Base-by-base conservation (phyloP, 371 early-diverging fungal species). In the Mucor piriformis region DNA sequence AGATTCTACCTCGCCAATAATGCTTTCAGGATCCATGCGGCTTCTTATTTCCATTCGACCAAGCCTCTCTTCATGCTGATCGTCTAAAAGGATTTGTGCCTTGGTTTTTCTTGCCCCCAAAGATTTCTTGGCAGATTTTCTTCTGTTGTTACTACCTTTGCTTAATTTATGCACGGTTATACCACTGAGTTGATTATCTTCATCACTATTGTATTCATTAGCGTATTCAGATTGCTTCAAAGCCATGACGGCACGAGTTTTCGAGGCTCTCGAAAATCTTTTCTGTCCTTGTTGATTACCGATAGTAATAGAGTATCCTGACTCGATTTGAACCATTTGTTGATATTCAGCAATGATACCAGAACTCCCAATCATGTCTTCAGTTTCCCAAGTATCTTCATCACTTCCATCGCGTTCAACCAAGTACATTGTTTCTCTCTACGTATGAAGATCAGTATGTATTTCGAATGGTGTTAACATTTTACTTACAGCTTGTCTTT, bases 231-330 rank as follows among this genome's bases (percentile, higher is more conserved):
- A 5, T 15, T 50, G 43, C 21, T 67, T 63, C 27, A 73, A 35
- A n/a, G 67, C 65, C 24, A 74, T 40, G 6, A 73, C 50, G 20
- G 72, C 75, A 40, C 76, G 69, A 2, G 61, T 64, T 57, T 75
- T 75, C 5, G 72, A 73, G 15, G 49, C 16, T 23, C 73, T 64
- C 10, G 57, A 49, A 6, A 56, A 42, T 6, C 69, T 65, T 21
- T 48, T 34, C 32, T 40, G 29, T 18, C 16, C 12, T 16, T 33
- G 15, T 29, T 42, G 23, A 27, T 20, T n/a, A 24, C 6, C 20
- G 4, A 8, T 38, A 35, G 16, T 20, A 20, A 67, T 53, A 3
- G 46, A 34, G 38, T 67, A 67, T 1, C 63, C 67, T 20, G 67
- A 53, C 35, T 67, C 59, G 5, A n/a, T 16, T 6, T 16, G 25